Conservation (phyloP, 2,329 filamentous ascomycete species). For the Penicillium aurantiogriseum region DNA sequence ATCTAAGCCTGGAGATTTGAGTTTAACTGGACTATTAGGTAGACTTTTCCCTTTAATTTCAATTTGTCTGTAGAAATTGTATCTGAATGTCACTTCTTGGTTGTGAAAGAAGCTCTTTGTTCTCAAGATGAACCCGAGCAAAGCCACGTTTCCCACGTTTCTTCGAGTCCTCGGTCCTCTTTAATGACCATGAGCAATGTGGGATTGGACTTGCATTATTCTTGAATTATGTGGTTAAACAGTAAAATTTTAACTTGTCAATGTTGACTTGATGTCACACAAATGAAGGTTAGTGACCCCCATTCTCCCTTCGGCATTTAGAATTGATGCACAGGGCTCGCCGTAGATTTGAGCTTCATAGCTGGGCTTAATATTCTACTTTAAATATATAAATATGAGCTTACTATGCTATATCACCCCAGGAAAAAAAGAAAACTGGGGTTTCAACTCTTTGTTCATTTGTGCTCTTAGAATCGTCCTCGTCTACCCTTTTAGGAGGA, state of each 20-base stretch:
- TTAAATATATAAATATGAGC: neutral
- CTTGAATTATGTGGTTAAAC: too few relatives aligned
- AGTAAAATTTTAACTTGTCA: too few relatives aligned
- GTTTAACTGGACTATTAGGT: too few relatives aligned
- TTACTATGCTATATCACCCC: too few relatives aligned
- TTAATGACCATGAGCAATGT: neutral
- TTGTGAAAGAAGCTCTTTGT: neutral
- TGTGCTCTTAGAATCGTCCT: neutral
- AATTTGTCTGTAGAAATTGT: too few relatives aligned
- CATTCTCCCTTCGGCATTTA: too few relatives aligned
- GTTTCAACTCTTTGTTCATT: neutral
- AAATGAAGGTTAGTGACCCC: too few relatives aligned
- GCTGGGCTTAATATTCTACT: neutral
- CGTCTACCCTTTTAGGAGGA: neutral
- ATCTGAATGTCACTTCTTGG: neutral
- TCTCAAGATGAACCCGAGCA: neutral
- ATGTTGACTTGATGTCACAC: neutral
- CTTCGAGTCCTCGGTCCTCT: neutral
- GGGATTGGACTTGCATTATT: neutral
- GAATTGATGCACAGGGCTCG: neutral
- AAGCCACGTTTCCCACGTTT: neutral
- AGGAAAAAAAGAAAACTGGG: too few relatives aligned
- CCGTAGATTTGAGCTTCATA: neutral
- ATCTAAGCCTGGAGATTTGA: too few relatives aligned
- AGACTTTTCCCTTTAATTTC: neutral